Percentiles rank a stretch among this genome's conserved stretches.
These are phyloP conservation scores for Coniochaeta ligniaria DNA, from an alignment of 2,329 filamentous ascomycete genomes.

Conservation along the genomic window DNA sequence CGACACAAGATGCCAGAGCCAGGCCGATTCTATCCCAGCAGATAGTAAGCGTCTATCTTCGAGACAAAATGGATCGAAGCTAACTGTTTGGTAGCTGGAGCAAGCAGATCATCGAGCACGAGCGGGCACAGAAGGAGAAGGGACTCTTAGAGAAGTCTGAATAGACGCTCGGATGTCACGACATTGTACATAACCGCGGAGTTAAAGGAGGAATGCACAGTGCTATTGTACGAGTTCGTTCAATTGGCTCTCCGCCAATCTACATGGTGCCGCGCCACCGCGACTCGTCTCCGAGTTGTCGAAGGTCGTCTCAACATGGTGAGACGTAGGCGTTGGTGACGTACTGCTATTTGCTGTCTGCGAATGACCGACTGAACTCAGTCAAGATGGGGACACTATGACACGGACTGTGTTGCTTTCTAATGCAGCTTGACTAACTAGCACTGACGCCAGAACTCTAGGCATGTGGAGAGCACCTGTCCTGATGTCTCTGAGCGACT, in stretches of 20 bases:
- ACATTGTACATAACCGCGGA: slow-evolving; percentile 3
- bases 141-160: slow-evolving; percentile 8
- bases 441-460: background rate
- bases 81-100: slow-evolving; percentile 26
- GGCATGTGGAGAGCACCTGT: background rate
- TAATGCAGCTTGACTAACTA: background rate
- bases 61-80: background rate
- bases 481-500: background rate
- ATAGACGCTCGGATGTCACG: background rate
- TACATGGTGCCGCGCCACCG: background rate
- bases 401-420: background rate
- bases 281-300: background rate
- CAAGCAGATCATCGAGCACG: slow-evolving; percentile 37
- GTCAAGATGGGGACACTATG: background rate
- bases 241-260: background rate
- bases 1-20: slow-evolving; percentile 73
- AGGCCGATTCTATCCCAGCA: slow-evolving; percentile 75
- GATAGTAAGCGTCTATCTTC: slow-evolving; percentile 55
- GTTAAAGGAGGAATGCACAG: slow-evolving; percentile 1
- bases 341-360: background rate
- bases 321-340: background rate
- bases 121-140: slow-evolving; percentile 27
- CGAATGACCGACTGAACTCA: background rate
- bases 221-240: background rate
- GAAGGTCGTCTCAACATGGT: background rate